Conservation (phyloP, 2,329 filamentous ascomycete genomes). For the Phoma sp. region DNA sequence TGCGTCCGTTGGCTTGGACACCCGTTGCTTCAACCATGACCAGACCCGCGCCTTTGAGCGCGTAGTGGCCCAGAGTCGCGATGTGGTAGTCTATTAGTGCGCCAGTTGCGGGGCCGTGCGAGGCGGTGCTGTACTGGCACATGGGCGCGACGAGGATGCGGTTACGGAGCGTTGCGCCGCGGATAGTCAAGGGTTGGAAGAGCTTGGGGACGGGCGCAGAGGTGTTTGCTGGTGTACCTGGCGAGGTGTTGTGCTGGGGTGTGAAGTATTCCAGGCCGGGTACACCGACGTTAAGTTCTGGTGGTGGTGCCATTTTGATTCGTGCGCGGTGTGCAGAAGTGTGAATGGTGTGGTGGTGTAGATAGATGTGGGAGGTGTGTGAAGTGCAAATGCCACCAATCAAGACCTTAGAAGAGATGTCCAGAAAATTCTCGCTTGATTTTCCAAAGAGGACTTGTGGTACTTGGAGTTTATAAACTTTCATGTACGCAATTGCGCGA, state of each 20-base stretch:
- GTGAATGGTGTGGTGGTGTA: background rate
- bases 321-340: background rate
- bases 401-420: background rate
- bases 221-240: constrained; percentile 46
- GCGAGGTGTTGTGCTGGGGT: constrained; percentile 52
- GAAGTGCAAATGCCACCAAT: background rate
- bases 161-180: constrained; percentile 45
- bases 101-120: constrained; percentile 45
- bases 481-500: constrained; percentile 1
- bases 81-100: constrained; percentile 50
- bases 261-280: constrained; percentile 54
- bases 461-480: background rate
- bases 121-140: constrained; percentile 47
- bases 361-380: background rate
- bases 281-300: constrained; percentile 38
- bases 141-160: constrained; percentile 50
- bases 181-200: constrained; percentile 48
- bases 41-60: constrained; percentile 46
- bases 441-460: background rate
- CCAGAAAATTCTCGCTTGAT: background rate
- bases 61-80: constrained; percentile 49
- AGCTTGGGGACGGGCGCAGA: constrained; percentile 36
- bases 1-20: constrained; percentile 46
- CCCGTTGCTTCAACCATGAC: constrained; percentile 49
- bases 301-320: constrained; percentile 21